Evolutionary conservation across 805 yeast species (phyloP), one percentile per base, ranked within the genome.

Genomic region (Wickerhamomyces ciferrii): DNA sequence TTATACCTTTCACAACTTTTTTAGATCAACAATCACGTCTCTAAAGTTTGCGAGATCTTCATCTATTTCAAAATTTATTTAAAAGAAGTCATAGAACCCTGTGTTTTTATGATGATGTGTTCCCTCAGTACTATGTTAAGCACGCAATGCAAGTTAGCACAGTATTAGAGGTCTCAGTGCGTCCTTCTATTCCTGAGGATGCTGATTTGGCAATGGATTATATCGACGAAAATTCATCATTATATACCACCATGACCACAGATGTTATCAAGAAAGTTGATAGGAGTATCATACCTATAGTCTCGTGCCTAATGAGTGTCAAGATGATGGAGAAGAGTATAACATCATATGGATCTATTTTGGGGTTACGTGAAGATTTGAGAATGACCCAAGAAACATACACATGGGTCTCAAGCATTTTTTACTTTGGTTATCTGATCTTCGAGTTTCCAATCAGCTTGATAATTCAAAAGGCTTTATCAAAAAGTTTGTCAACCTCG

Each of bases 391-490:
- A 63, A 75, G 57, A 79, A 83, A 6, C 44, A 75, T 49, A 49
- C 17, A 14, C 48, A 20, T 49, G 52, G 52, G 46, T 44, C 14
- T 43, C 48, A 2, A 47, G 50, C 1, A 44, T 47, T 47, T 45
- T 48, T n/a, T 47, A 49, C 34, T 41, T 49, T 35, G 52, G 49
- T 32, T 48, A 43, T 23, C 21, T 49, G 18, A 48, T 44, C 4
- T 44, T 23, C 38, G 52, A 47, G 31, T 37, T 44, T 13, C 52
- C 52, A 44, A 53, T 51, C 0, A 57, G 53, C 40, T 65, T 66
- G 48, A 59, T 59, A 49, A 67, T 80, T 46, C 83, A 79, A 54
- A 68, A 62, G 47, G 67, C 69, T 36, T 81, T 83, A 3, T 62
- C 77, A 20, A 73, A 76, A 56, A 64, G 72, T 21, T 56, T 77